A percentile compares a stretch with the other conserved stretches of the same genome.
Conservation (phyloP, 164 flowering plant genomes). For the Liriodendron chinense region DNA sequence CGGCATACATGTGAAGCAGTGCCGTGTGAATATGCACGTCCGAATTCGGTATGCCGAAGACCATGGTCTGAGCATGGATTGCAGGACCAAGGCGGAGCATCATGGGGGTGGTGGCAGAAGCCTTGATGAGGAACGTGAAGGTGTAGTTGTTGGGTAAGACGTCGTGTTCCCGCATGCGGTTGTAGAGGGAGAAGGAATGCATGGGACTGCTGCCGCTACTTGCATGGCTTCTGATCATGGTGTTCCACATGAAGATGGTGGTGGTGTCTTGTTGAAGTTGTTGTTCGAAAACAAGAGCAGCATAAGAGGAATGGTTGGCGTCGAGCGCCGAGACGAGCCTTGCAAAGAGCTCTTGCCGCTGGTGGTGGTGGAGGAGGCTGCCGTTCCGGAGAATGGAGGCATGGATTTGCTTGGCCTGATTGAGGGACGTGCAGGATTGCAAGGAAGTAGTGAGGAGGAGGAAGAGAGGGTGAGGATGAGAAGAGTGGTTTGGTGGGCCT, state of each 20-base stretch:
- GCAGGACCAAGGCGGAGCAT: constrained; percentile 11
- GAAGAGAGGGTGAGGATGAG: neutral
- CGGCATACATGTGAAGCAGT: constrained; percentile 23
- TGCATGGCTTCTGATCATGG: constrained; percentile 23
- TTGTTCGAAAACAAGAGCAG: constrained; percentile 15
- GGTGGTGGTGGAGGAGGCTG: neutral
- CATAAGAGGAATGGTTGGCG: constrained; percentile 11
- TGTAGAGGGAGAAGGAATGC: constrained; percentile 11
- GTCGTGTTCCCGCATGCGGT: constrained; percentile 15
- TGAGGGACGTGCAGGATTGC: constrained; percentile 14
- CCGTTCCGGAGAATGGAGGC: constrained; percentile 18
- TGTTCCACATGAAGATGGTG: constrained; percentile 21
- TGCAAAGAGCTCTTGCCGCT: constrained; percentile 7
- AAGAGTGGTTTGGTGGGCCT: neutral
- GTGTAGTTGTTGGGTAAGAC: constrained; percentile 27
- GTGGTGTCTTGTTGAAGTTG: constrained; percentile 7
- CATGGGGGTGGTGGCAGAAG: constrained; percentile 6
- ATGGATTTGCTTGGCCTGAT: constrained; percentile 27
- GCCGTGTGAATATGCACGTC: constrained; percentile 25
- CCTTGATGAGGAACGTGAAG: constrained; percentile 25
- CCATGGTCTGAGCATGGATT: constrained; percentile 24
- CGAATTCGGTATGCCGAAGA: constrained; percentile 22
- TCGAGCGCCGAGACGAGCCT: constrained; percentile 12
- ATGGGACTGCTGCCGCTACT: neutral
- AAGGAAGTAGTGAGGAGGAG: neutral